phyloP scores from a whole-genome alignment of 2,329 filamentous ascomycete species.

The Neopestalotiopsis clavispora region DNA sequence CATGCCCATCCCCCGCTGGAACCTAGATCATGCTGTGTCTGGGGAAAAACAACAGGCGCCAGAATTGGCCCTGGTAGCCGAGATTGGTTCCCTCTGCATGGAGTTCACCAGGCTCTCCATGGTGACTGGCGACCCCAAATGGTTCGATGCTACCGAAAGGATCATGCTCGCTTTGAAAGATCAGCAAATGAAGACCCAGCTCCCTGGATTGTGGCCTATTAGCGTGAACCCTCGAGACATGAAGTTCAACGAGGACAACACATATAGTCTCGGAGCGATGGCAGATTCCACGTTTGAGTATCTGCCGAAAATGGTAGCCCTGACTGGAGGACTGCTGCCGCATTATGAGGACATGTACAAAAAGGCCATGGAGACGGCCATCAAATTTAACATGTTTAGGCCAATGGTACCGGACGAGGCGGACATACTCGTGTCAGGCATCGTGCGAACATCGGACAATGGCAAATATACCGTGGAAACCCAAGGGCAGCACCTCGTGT shows the following conservation, averaged over 20 bases:
- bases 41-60: conserved; percentile 28
- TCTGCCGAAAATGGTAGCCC: conserved; percentile 52
- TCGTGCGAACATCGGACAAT: conserved; percentile 26
- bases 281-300: conserved; percentile 55
- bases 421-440: conserved; percentile 66
- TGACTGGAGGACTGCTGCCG: conserved; percentile 63
- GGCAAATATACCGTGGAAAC: conserved; percentile 36
- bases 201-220: conserved; percentile 69
- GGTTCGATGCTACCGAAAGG: conserved; percentile 35
- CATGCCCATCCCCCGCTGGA: conserved; percentile 36
- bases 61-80: conserved; percentile 30
- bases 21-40: conserved; percentile 26
- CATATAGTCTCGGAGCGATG: conserved; percentile 41
- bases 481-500: conserved; percentile 51
- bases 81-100: conserved; percentile 35
- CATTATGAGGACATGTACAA: conserved; percentile 68
- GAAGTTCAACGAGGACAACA: conserved; percentile 39
- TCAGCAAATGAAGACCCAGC: conserved; percentile 39
- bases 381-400: conserved; percentile 65
- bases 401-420: conserved; percentile 64
- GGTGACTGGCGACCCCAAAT: conserved; percentile 36
- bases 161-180: conserved; percentile 31
- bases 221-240: conserved; percentile 62
- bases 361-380: conserved; percentile 62
- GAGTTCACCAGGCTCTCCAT: conserved; percentile 38